Evolutionary conservation across 2,329 filamentous ascomycete species (phyloP), one percentile per base, ranked within the genome.

Genomic region (Cryphonectria naterciae): DNA sequence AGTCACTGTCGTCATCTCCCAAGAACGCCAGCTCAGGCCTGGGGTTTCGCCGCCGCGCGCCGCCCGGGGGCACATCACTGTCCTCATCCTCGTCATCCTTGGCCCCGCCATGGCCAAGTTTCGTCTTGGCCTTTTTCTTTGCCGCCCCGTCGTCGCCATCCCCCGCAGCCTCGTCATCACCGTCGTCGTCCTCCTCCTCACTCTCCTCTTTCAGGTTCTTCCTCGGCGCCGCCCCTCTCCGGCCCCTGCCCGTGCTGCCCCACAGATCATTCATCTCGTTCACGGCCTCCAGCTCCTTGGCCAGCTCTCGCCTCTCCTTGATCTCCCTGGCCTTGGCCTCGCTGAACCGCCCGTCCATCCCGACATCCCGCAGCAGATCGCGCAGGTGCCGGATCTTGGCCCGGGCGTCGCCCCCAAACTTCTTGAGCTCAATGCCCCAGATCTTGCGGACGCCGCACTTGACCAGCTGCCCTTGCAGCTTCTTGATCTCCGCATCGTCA

Each of bases 361-460:
- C 96, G 5, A 90, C 85, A 41, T 97, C 94, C 46, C 86, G 86
- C 37, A 99, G 86, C 91, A 97, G 92, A 15, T 83, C 83, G 78
- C 89, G 93, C 10, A 99, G 85, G 78, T 98, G 93, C 67, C 86
- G 86, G 73, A 98, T 93, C 84, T 97, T 98, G 65, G 89, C 93
- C 72, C 90, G 92, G 4, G 87, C 79, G 35, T 95, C 92, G 69
- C 91, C 88, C 1, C 86, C 87, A 76, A 88, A 94, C 68, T 89
- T 85, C 79, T 93, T 93, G 39, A 99, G 86, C 80, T 98, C 94
- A 74, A 92, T 90, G 65, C 88, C 88, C 95, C 96, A 99, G 73
- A 98, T 88, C 79, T 98, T 98, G 68, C 94, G 92, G 69, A 98
- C 89, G 41, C 95, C 95, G 77, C 95, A 99, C 81, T 98, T 97